A percentile compares a stretch with the other conserved stretches of the same genome.
Evolutionary conservation across 495 filamentous ascomycete genomes (phyloP).

Genomic region (Tricharina praecox): DNA sequence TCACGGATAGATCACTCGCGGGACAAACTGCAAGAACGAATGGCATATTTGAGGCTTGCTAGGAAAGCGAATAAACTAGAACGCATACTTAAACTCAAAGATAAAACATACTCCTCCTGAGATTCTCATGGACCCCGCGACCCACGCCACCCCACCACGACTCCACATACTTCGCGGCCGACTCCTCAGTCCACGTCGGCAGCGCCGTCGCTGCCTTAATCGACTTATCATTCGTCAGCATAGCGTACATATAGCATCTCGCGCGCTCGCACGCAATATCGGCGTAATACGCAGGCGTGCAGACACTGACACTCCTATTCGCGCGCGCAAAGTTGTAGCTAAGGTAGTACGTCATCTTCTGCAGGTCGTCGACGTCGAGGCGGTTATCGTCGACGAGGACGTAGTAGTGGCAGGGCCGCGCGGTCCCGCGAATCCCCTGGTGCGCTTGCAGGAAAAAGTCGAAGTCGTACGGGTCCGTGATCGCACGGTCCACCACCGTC

Average conservation of each 20-base stretch:
- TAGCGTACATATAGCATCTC: constrained; percentile 1
- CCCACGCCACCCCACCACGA: too few relatives aligned
- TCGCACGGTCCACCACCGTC: constrained; percentile 70
- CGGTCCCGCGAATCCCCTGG: constrained; percentile 67
- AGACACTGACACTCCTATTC: background rate
- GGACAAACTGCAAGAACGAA: too few relatives aligned
- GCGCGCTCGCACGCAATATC: background rate
- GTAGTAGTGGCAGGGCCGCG: constrained; percentile 59
- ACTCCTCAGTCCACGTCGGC: too few relatives aligned
- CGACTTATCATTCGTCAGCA: too few relatives aligned
- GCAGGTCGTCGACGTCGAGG: background rate
- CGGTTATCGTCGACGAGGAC: constrained; percentile 41
- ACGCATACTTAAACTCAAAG: too few relatives aligned
- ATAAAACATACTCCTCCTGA: too few relatives aligned
- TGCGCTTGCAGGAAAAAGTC: constrained; percentile 84
- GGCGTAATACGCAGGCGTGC: background rate
- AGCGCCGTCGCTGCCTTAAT: too few relatives aligned
- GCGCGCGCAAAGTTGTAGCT: background rate
- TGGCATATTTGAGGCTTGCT: too few relatives aligned
- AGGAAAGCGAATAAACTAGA: too few relatives aligned
- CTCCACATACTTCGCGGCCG: too few relatives aligned
- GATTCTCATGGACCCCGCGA: too few relatives aligned
- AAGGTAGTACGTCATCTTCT: background rate
- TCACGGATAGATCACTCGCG: too few relatives aligned
- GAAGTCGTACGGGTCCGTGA: constrained; percentile 55